Conservation (phyloP, 2,329 filamentous ascomycete species). For the Sordariomycetes sp. region DNA sequence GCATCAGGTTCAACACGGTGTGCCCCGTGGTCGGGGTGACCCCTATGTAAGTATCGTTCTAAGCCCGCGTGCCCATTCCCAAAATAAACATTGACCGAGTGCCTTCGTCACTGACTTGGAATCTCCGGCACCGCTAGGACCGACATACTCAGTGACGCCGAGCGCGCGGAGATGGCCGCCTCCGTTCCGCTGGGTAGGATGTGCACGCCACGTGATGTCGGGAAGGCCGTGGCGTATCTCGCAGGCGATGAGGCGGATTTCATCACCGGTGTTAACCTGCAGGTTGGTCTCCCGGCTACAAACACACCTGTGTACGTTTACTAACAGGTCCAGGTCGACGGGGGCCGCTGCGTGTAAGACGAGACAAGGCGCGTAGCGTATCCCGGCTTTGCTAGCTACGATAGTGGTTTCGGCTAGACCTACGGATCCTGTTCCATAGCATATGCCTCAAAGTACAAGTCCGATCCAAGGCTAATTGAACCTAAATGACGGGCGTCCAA, state of each 20-base stretch:
- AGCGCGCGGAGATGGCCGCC: slow-evolving; percentile 35
- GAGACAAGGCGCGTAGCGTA: too few relatives aligned
- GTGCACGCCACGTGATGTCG: slow-evolving; percentile 54
- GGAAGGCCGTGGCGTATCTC: slow-evolving; percentile 59
- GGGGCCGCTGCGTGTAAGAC: too few relatives aligned
- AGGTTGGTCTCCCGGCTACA: slow-evolving; percentile 27
- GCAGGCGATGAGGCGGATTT: slow-evolving; percentile 63
- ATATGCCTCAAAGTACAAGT: too few relatives aligned
- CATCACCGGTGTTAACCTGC: slow-evolving; percentile 61
- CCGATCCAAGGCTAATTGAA: too few relatives aligned
- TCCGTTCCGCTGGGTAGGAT: slow-evolving; percentile 43
- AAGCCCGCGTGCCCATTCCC: neutral
- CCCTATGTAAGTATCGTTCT: slow-evolving; percentile 36
- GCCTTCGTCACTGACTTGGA: too few relatives aligned
- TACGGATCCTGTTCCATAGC: too few relatives aligned
- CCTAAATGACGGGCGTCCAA: too few relatives aligned
- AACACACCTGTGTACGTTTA: slow-evolving; percentile 7
- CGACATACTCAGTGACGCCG: neutral
- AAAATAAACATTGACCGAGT: neutral
- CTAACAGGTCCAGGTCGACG: too few relatives aligned
- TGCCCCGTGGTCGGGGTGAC: slow-evolving; percentile 60
- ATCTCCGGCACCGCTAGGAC: neutral
- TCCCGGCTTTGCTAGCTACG: too few relatives aligned
- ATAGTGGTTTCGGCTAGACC: too few relatives aligned
- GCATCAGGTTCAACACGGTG: slow-evolving; percentile 64